phyloP scores from a whole-genome alignment of 2,329 filamentous ascomycete genomes.

The Thielaviopsis ethacetica region DNA sequence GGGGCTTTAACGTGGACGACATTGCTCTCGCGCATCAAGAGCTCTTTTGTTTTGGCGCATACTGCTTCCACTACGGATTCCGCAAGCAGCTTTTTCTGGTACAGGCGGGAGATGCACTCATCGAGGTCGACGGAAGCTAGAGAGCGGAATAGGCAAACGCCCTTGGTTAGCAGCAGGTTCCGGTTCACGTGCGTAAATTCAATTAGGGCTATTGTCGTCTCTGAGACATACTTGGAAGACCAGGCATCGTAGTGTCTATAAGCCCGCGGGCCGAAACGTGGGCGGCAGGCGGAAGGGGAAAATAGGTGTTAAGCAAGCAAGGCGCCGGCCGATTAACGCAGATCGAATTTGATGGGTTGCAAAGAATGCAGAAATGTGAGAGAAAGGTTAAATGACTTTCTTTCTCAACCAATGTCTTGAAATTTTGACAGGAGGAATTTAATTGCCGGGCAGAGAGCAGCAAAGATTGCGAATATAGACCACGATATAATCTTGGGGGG shows the following conservation, averaged over 20 bases:
- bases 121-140: constrained; percentile 91
- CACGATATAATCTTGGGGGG: neutral
- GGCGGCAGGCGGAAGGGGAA: neutral
- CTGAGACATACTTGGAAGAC: constrained; percentile 9
- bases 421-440: neutral
- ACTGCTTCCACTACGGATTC: constrained; percentile 98
- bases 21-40: constrained; percentile 99
- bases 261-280: neutral
- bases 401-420: neutral
- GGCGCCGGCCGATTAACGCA: neutral
- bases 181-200: neutral
- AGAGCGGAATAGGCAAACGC: neutral
- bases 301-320: neutral
- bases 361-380: neutral
- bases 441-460: neutral
- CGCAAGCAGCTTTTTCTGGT: constrained; percentile 90
- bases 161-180: neutral
- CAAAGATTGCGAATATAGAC: neutral
- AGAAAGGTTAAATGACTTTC: neutral
- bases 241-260: constrained; percentile 5
- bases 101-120: constrained; percentile 92
- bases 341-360: neutral
- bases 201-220: neutral
- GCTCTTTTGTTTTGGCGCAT: constrained; percentile 97
- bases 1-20: constrained; percentile 93